These are phyloP conservation scores for Wickerhamiella galacta DNA, from an alignment of 805 yeast genomes.

Conservation along the genomic window DNA sequence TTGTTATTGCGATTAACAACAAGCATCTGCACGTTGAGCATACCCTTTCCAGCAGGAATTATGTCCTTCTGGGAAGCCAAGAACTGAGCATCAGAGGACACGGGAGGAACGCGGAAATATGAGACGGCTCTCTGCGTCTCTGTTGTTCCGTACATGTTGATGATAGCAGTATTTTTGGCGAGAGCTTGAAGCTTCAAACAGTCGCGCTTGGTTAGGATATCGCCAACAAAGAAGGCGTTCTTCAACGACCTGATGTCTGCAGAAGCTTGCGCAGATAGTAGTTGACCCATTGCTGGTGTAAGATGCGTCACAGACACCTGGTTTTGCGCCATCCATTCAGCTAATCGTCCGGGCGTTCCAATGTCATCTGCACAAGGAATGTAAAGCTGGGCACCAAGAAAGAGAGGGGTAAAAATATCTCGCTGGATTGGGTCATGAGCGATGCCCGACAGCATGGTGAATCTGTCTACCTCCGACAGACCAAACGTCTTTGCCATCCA, in stretches of 20 bases:
- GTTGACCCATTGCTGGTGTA: constrained; percentile 99
- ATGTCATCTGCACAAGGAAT: constrained; percentile 96
- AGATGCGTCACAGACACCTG: constrained; percentile 93
- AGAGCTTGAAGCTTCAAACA: constrained; percentile 82
- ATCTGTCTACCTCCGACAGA: constrained; percentile 61
- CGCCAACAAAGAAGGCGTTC: constrained; percentile 98
- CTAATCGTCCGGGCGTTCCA: constrained; percentile 94
- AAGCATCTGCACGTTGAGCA: constrained; percentile 84
- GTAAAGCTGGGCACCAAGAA: constrained; percentile 80
- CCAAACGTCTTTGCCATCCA: constrained; percentile 92
- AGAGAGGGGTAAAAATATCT: constrained; percentile 96
- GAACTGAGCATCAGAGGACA: constrained; percentile 50
- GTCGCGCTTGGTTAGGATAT: constrained; percentile 91
- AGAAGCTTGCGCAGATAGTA: constrained; percentile 86
- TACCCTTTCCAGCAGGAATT: constrained; percentile 98
- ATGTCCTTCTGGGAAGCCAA: constrained; percentile 77
- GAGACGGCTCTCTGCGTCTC: constrained; percentile 98
- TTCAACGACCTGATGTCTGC: constrained; percentile 72
- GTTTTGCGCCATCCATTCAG: constrained; percentile 89
- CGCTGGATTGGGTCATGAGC: constrained; percentile 99
- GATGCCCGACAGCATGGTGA: constrained; percentile 96
- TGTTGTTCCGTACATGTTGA: constrained; percentile 98
- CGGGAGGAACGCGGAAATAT: constrained; percentile 70
- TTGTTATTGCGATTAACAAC: constrained; percentile 85
- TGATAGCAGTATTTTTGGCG: constrained; percentile 77